A percentile compares a stretch with the other conserved stretches of the same genome.
Evolutionary conservation across 805 yeast species (phyloP).

Genomic region (Pichia exigua): DNA sequence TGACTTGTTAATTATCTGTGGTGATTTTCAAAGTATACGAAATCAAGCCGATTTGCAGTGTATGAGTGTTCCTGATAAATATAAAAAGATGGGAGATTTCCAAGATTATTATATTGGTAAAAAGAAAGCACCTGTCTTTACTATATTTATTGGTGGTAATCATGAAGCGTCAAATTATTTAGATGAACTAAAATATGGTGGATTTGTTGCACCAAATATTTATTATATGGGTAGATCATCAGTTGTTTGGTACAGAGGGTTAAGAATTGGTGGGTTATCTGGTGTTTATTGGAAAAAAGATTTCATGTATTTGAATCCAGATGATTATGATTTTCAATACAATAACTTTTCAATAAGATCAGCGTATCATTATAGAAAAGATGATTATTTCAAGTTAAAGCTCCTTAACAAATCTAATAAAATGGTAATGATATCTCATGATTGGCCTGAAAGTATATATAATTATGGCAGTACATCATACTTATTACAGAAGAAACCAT

Average conservation of each 20-base stretch:
- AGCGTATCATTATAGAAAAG: slow-evolving; percentile 66
- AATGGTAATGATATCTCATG: slow-evolving; percentile 72
- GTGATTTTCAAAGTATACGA: slow-evolving; percentile 85
- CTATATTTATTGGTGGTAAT: slow-evolving; percentile 89
- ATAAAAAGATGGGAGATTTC: slow-evolving; percentile 71
- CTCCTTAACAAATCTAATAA: slow-evolving; percentile 25
- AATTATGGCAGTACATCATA: slow-evolving; percentile 48
- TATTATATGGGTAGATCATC: slow-evolving; percentile 79
- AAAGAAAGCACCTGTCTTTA: slow-evolving; percentile 60
- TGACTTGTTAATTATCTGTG: slow-evolving; percentile 70
- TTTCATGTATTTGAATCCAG: slow-evolving; percentile 32
- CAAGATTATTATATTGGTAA: slow-evolving; percentile 57
- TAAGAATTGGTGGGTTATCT: slow-evolving; percentile 72
- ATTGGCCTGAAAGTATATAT: slow-evolving; percentile 86
- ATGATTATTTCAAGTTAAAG: slow-evolving; percentile 51
- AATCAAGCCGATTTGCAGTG: slow-evolving; percentile 54
- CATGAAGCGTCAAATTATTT: slow-evolving; percentile 85
- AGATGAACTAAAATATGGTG: slow-evolving; percentile 70
- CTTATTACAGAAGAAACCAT: slow-evolving; percentile 55
- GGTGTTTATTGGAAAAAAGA: slow-evolving; percentile 67
- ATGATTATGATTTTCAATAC: slow-evolving; percentile 41
- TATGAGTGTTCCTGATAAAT: slow-evolving; percentile 75
- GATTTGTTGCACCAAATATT: slow-evolving; percentile 87
- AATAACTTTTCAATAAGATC: slow-evolving; percentile 40
- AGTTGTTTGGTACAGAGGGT: slow-evolving; percentile 64